Percentiles rank a stretch among this genome's conserved stretches.
Evolutionary conservation across 2,329 filamentous ascomycete species (phyloP).

Genomic region (Clonostachys chloroleuca): DNA sequence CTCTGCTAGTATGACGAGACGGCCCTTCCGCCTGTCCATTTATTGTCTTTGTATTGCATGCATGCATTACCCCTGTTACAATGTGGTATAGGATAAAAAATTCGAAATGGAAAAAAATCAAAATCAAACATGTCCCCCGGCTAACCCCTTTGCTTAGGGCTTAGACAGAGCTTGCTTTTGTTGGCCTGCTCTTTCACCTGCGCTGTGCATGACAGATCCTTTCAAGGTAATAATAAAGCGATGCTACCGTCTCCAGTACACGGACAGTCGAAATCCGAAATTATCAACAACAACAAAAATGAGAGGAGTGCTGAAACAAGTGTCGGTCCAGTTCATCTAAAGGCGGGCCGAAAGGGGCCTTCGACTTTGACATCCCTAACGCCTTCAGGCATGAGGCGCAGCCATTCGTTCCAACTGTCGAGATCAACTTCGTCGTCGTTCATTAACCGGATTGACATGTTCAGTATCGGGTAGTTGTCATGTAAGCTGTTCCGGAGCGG

Average conservation of each 20-base stretch:
- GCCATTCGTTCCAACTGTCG: conserved; percentile 53
- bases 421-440: conserved; percentile 45
- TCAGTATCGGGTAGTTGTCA: conserved; percentile 41
- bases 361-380: conserved; percentile 52
- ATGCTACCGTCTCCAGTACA: not conserved
- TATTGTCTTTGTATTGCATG: no score
- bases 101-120: no score
- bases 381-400: conserved; percentile 53
- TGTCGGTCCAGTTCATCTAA: conserved; percentile 7
- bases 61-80: no score
- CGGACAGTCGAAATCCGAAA: not conserved
- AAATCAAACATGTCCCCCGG: no score
- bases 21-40: no score
- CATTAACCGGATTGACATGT: conserved; percentile 40
- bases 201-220: not conserved
- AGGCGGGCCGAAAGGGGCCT: conserved; percentile 31
- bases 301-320: not conserved
- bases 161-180: not conserved
- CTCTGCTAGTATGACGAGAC: no score
- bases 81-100: no score
- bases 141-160: no score
- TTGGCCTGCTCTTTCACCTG: not conserved
- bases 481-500: conserved; percentile 28
- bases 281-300: not conserved
- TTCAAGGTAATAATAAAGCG: no score